Conservation (phyloP, 1,284 basidiomycete genomes). For the Cryptococcus amylolentus region DNA sequence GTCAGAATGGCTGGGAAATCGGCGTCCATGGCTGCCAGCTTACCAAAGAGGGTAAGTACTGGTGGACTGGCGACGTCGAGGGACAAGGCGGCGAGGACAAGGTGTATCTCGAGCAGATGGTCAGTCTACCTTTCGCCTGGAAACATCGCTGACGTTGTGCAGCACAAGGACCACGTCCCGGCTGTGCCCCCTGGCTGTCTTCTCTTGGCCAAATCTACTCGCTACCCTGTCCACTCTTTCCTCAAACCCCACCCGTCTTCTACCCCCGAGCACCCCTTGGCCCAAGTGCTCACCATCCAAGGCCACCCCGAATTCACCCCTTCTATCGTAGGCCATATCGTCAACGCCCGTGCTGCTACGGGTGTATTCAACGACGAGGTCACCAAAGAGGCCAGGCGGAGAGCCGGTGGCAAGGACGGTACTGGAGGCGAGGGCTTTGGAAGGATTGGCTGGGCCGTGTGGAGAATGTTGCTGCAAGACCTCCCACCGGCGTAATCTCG, state of each 20-base stretch:
- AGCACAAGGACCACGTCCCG: conserved; percentile 54
- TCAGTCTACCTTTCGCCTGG: conserved; percentile 11
- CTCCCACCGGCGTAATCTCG: conserved; percentile 4
- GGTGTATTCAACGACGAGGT: conserved; percentile 50
- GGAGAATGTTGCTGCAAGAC: conserved; percentile 51
- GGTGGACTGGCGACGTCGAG: conserved; percentile 44
- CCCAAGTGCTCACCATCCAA: conserved; percentile 51
- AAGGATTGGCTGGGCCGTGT: conserved; percentile 51
- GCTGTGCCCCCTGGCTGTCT: conserved; percentile 49
- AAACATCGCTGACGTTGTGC: neutral
- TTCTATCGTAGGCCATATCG: conserved; percentile 52
- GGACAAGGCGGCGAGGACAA: conserved; percentile 38
- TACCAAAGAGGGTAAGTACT: conserved; percentile 47
- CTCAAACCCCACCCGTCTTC: conserved; percentile 49
- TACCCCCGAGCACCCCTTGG: conserved; percentile 32
- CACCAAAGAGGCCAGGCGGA: conserved; percentile 45
- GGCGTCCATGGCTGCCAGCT: conserved; percentile 50
- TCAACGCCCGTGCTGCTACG: conserved; percentile 45
- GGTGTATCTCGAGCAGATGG: conserved; percentile 54
- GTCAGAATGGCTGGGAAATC: conserved; percentile 54
- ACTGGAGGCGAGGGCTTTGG: conserved; percentile 51
- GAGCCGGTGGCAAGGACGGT: conserved; percentile 50
- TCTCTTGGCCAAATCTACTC: conserved; percentile 49
- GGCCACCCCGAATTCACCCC: conserved; percentile 56
- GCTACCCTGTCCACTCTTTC: conserved; percentile 53